Evolutionary conservation across 1,284 basidiomycete genomes (phyloP).

Genomic region (Puccinia horiana): DNA sequence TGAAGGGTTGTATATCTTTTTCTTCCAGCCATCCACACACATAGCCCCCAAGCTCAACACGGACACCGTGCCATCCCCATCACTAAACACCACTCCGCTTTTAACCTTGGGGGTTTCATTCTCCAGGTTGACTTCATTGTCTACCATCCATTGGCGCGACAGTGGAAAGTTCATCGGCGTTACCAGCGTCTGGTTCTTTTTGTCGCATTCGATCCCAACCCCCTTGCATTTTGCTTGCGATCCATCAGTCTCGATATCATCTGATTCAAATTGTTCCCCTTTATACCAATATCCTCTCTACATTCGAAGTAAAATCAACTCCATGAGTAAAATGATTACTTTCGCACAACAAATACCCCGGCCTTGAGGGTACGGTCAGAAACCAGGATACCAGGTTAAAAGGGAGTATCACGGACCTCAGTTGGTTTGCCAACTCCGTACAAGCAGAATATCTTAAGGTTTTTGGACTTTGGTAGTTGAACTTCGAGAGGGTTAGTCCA

Average conservation of each 20-base stretch:
- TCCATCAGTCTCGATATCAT: slow-evolving; percentile 55
- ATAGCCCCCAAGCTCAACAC: slow-evolving; percentile 86
- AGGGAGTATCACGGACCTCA: slow-evolving; percentile 65
- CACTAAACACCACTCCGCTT: slow-evolving; percentile 83
- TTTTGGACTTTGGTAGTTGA: slow-evolving; percentile 82
- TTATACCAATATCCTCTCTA: slow-evolving; percentile 51
- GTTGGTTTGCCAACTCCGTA: slow-evolving; percentile 97
- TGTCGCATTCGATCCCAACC: slow-evolving; percentile 52
- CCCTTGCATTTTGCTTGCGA: slow-evolving; percentile 46
- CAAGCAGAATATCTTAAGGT: slow-evolving; percentile 88
- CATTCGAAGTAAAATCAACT: background rate
- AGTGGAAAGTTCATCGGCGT: slow-evolving; percentile 67
- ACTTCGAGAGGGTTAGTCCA: slow-evolving; percentile 97
- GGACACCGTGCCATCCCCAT: slow-evolving; percentile 94
- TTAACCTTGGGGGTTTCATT: slow-evolving; percentile 63
- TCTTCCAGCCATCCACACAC: slow-evolving; percentile 94
- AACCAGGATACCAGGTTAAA: slow-evolving; percentile 52
- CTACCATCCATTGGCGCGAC: slow-evolving; percentile 74
- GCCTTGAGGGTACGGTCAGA: background rate
- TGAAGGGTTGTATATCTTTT: slow-evolving; percentile 88
- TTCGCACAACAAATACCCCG: slow-evolving; percentile 20
- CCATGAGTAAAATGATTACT: background rate
- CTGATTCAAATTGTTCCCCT: slow-evolving; percentile 52
- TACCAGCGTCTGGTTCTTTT: slow-evolving; percentile 59
- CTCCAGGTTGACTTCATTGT: slow-evolving; percentile 74